Evolutionary conservation across 2,329 filamentous ascomycete species (phyloP).

Genomic region (Paraphaeosphaeria sporulosa): DNA sequence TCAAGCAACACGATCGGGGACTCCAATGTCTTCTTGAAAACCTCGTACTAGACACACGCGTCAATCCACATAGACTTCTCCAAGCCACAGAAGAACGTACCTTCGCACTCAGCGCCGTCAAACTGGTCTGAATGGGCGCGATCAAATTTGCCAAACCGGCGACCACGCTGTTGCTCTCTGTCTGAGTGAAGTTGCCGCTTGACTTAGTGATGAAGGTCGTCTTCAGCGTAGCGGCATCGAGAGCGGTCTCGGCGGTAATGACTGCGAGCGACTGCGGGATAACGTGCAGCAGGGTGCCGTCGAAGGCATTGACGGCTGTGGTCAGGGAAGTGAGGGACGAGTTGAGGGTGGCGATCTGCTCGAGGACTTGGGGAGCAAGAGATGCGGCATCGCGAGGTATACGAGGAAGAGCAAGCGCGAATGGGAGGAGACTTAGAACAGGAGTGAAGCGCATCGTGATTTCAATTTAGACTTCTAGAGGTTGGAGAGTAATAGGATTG

Average conservation of each 20-base stretch:
- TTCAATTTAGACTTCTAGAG: neutral
- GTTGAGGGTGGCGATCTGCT: conserved; percentile 26
- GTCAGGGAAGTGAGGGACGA: conserved; percentile 25
- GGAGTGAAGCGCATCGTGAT: neutral
- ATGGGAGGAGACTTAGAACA: neutral
- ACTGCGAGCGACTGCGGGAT: conserved; percentile 32
- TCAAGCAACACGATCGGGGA: conserved; percentile 30
- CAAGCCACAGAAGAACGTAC: conserved; percentile 12
- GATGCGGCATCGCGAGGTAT: neutral
- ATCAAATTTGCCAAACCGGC: conserved; percentile 23
- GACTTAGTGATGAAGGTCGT: conserved; percentile 21
- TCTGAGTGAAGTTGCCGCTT: conserved; percentile 25
- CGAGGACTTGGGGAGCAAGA: conserved; percentile 20
- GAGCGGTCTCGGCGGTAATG: conserved; percentile 23
- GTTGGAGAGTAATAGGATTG: neutral
- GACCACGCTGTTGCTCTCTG: conserved; percentile 27
- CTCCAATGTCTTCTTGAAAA: conserved; percentile 32
- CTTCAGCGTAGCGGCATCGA: conserved; percentile 28
- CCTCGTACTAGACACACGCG: conserved; percentile 21
- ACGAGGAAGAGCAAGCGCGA: neutral
- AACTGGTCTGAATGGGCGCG: conserved; percentile 22
- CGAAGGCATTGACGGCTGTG: conserved; percentile 30
- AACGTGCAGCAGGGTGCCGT: conserved; percentile 25
- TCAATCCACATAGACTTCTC: conserved; percentile 1
- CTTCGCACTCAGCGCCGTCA: conserved; percentile 25